Base-by-base conservation (phyloP, 164 flowering plant species). In the Cinnamomum micranthum region DNA sequence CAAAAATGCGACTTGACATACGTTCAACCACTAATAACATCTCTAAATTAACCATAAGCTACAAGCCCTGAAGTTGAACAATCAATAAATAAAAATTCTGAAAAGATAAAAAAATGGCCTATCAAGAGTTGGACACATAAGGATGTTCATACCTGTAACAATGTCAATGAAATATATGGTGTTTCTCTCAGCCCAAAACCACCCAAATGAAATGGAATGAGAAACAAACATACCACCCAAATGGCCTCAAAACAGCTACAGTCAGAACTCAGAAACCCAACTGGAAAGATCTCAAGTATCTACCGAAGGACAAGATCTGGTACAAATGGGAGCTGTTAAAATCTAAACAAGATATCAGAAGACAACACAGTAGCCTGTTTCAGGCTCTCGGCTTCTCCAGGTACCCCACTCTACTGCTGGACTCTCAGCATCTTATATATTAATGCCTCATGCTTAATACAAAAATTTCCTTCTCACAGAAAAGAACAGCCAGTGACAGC, bases 371-470 rank as follows among this genome's bases (percentile, higher is more conserved):
- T 78, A 76, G 71, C 68, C 79, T 75, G 70, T 66, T 78, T 65
- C 71, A 24, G 75, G 73, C 60, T 55, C n/a, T 55, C n/a, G 7
- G 60, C 17, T 80, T 69, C 83, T 82, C 85, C 60, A 55, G 60
- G n/a, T 80, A 70, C 83, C 85, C 85, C 85, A 83, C 83, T 73
- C 62, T 73, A 60, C 74, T 80, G 84, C 69, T 70, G 71, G 65
- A 33, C 73, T 33, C 72, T 73, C 74, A 81, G 68, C 78, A 73
- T 77, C 73, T 77, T 68, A 72, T 78, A 68, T 64, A 64, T 68
- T 65, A 79, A 72, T 68, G 9, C 58, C 69, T 72, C 69, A 33
- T 67, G 55, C 25, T 22, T 41, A 68, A 80, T 70, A 80, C 27
- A 68, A 50, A 69, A 20, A 10, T 17, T 11, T 41, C 10, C 4